Evolutionary conservation across 75 land plant species (phyloP).

Genomic region (Pseudotsuga menziesii): DNA sequence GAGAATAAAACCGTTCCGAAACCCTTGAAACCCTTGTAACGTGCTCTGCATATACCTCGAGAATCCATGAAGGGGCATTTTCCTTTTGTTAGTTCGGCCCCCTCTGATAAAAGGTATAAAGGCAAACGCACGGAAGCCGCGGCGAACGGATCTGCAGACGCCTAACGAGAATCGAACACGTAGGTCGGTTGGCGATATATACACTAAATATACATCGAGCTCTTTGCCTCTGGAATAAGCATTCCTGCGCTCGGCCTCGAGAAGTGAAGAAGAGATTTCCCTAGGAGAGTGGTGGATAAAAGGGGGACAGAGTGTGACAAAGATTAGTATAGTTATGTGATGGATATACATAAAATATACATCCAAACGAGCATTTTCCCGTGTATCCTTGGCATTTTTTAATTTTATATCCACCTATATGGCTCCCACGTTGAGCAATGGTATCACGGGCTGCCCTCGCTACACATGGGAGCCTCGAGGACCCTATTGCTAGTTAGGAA

Average conservation of each 20-base stretch:
- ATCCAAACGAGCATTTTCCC: neutral
- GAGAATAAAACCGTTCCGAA: neutral
- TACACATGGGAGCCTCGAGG: too few relatives aligned
- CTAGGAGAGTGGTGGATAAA: neutral
- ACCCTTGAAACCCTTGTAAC: neutral
- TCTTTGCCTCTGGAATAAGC: neutral
- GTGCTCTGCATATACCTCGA: neutral
- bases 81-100: neutral
- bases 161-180: neutral
- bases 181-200: neutral
- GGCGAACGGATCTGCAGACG: too few relatives aligned
- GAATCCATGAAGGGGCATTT: neutral
- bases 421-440: too few relatives aligned
- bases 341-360: conserved; percentile 8
- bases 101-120: neutral
- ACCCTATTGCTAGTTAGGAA: too few relatives aligned
- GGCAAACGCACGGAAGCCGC: too few relatives aligned
- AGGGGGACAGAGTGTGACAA: neutral
- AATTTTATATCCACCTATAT: too few relatives aligned
- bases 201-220: neutral
- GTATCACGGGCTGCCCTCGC: too few relatives aligned
- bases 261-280: neutral
- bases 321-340: neutral
- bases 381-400: too few relatives aligned
- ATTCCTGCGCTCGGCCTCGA: neutral